A percentile compares a stretch with the other conserved stretches of the same genome.
Evolutionary conservation across 257 asterid species (phyloP).

Genomic region (Pogostemon cablin): DNA sequence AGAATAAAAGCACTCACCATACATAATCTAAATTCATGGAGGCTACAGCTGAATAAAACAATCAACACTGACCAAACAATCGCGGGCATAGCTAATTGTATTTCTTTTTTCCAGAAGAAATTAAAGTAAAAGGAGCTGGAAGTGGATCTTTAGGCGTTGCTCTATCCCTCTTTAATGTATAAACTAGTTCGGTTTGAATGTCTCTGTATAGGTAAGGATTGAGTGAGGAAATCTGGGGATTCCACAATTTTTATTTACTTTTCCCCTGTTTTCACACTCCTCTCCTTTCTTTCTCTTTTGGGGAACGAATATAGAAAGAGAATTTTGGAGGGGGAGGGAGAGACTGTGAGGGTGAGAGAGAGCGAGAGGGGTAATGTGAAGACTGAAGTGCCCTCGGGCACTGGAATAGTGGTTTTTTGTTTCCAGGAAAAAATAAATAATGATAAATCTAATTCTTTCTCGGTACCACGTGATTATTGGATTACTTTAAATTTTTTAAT

Average conservation of each 20-base stretch:
- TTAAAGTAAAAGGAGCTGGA: slow-evolving; percentile 6
- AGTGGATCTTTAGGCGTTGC: slow-evolving; percentile 33
- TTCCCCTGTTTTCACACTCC: slow-evolving; percentile 16
- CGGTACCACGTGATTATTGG: no score
- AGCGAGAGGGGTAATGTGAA: neutral
- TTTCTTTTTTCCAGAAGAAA: slow-evolving; percentile 22
- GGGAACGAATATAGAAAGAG: neutral
- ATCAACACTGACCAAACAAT: slow-evolving; percentile 42
- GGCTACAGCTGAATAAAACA: slow-evolving; percentile 39
- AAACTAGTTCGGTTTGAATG: slow-evolving; percentile 40
- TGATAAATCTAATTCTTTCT: no score
- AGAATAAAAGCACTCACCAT: slow-evolving; percentile 41
- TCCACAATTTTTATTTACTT: neutral
- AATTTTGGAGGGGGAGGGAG: neutral
- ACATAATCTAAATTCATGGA: slow-evolving; percentile 36
- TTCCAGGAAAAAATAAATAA: neutral
- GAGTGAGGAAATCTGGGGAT: slow-evolving; percentile 35
- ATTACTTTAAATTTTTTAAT: no score
- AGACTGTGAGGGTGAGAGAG: neutral
- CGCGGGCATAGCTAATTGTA: slow-evolving; percentile 46
- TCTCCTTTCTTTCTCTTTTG: neutral
- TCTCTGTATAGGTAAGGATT: slow-evolving; percentile 9
- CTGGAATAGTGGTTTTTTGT: neutral
- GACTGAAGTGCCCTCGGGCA: neutral
- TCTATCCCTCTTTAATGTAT: slow-evolving; percentile 22